Evolutionary conservation across 2,329 filamentous ascomycete genomes (phyloP), one percentile per base, ranked within the genome.

Genomic region (Ustulina deusta): DNA sequence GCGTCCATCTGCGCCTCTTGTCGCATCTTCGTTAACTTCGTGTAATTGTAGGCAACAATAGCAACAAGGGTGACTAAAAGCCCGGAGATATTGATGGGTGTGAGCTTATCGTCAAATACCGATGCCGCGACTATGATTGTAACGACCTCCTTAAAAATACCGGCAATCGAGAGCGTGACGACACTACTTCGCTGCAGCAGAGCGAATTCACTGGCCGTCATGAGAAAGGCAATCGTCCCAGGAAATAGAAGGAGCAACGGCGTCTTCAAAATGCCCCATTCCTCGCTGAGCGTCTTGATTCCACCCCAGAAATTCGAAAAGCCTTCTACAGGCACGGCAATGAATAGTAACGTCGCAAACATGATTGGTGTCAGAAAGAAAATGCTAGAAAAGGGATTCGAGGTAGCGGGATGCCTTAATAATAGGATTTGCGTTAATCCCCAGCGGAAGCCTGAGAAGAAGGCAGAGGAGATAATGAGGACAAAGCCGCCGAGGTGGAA

Each of bases 71-170:
- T 99, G 57, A 97, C 89, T n/a, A 97, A 77, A 13, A 99, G 84
- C 7, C 96, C 96, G 17, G 91, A 87, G 10, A 97, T 83, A 79
- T 99, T 99, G 83, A 99, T 89, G 0, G 90, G 84, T 0, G 94
- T 97, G 52, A 99, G 87, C 56, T 87, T 88, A 78, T 99, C 96
- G 74, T 96, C 88, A 83, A 97, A 99, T 3, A 97, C 89, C 32
- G 97, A 79, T 9, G 93, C 92, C 0, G 95, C 95, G 0, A 93
- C 94, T 46, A 89, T 91, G 75, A 99, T 98, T 15, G 96, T 99
- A 63, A 99, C 90, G 46, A 98, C 96, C 82, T 99, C 96, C 79
- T 99, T 99, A 85, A 99, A 98, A 69, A 99, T 98, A 69, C 96
- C 96, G 70, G 94, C 97, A 74, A 99, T 97, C 59, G 92, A 97